Evolutionary conservation across 306 rosid genomes (phyloP), one percentile per base, ranked within the genome.

Genomic region (Cicer judaicum): DNA sequence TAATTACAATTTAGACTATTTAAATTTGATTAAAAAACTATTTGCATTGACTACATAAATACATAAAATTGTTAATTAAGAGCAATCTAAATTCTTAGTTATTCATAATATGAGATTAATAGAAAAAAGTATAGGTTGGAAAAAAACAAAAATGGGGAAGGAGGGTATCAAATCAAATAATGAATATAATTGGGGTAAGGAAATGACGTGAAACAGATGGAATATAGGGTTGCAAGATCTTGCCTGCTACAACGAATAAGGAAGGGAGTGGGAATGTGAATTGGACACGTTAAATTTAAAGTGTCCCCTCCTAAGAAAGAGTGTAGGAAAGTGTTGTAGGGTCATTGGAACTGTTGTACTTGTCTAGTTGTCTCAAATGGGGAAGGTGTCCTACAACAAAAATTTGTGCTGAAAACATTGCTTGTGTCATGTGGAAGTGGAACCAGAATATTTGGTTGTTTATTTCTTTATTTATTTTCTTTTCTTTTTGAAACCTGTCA

Each of bases 181-280:
- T 29, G 78, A 79, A 73, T 41, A 34, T 1, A 60, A 34, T 24
- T 62, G 55, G 65, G 80, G 15, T 1, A 56, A 74, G 79, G 72
- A 69, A 81, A 68, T 74, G 89, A 84, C 84, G 71, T 70, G 80
- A 80, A 76, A 42, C 79, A 72, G 82, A 82, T 84, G 89, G 88
- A 77, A 82, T 74, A 82, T 78, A 52, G 70, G 83, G 84, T 19
- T 90, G 86, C 85, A 85, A 88, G 96, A 90, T 90, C 81, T 87
- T 88, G 93, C 86, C 91, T 88, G 87, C 72, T 78, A 40, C 52
- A 87, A 76, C 73, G 94, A 91, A 85, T 80, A 59, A 64, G 24
- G 56, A 71, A 60, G 70, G 55, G 49, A 74, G 79, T 69, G 84
- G 81, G 82, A 74, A 76, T 53, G 84, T 79, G 86, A 75, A 86